Evolutionary conservation across 768 basidiomycete species (phyloP).

Genomic region (Pleurotus pulmonarius): DNA sequence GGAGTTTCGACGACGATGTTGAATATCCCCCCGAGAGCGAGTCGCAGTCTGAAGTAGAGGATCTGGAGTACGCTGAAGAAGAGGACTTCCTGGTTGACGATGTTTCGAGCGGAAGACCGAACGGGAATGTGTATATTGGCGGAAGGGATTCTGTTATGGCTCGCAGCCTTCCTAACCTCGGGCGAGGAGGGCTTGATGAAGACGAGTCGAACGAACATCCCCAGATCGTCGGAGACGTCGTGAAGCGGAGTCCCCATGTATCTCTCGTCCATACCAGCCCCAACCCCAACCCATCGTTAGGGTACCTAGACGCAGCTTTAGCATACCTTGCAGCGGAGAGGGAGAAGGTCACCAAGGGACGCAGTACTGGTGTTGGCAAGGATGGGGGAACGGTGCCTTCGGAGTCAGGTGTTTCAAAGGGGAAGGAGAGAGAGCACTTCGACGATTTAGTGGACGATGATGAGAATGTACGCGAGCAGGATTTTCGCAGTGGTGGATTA

Average conservation of each 20-base stretch:
- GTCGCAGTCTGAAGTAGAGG: not conserved
- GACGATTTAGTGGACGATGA: not conserved
- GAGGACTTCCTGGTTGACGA: not conserved
- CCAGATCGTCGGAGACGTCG: not conserved
- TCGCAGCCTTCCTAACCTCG: slow-evolving; percentile 3
- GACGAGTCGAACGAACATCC: not conserved
- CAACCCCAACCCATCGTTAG: slow-evolving; percentile 58
- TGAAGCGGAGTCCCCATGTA: too few relatives aligned
- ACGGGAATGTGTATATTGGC: not conserved
- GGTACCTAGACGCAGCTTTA: slow-evolving; percentile 68
- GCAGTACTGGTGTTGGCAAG: slow-evolving; percentile 20
- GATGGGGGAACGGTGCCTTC: slow-evolving; percentile 20
- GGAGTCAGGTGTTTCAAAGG: not conserved
- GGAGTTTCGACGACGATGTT: not conserved
- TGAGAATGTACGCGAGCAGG: not conserved
- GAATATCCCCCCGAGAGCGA: not conserved
- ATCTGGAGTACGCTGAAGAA: not conserved
- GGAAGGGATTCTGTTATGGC: slow-evolving; percentile 4
- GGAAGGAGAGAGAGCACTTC: not conserved
- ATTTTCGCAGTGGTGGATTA: slow-evolving; percentile 6
- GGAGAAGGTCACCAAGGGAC: slow-evolving; percentile 49
- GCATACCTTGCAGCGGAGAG: slow-evolving; percentile 75
- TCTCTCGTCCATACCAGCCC: not conserved
- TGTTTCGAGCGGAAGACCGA: not conserved
- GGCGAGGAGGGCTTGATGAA: not conserved